phyloP scores from a whole-genome alignment of 768 basidiomycete genomes.

The Infundibulicybe gibba region DNA sequence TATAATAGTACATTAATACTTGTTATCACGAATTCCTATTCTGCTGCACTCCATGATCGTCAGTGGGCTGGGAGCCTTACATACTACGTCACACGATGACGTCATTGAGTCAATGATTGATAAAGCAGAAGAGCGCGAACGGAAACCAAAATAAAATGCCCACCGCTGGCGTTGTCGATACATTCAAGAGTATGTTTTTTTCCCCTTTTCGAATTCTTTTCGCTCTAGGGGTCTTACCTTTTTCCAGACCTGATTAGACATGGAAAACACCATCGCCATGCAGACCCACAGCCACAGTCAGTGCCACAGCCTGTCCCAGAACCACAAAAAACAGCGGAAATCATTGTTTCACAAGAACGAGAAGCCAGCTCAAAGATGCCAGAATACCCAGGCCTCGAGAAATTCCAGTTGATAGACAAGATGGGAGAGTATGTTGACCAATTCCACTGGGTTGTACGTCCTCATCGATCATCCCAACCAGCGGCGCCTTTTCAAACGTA shows the following conservation, averaged over 20 bases:
- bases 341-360: slow-evolving; percentile 73
- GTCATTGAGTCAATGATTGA: too few species aligned
- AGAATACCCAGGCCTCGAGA: slow-evolving; percentile 79
- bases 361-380: slow-evolving; percentile 78
- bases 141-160: slow-evolving; percentile 35
- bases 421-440: slow-evolving; percentile 83
- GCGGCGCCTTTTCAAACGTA: slow-evolving; percentile 98
- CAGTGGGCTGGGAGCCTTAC: too few species aligned
- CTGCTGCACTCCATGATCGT: too few species aligned
- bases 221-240: slow-evolving; percentile 7
- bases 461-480: slow-evolving; percentile 23
- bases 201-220: slow-evolving; percentile 9
- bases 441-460: slow-evolving; percentile 8
- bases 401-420: slow-evolving; percentile 72
- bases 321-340: slow-evolving; percentile 48
- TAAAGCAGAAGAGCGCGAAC: too few species aligned
- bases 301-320: slow-evolving; percentile 20
- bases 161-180: slow-evolving; percentile 68
- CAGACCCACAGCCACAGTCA: slow-evolving; percentile 16
- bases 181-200: slow-evolving; percentile 73
- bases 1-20: too few species aligned
- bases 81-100: too few species aligned
- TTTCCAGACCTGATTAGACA: slow-evolving; percentile 74
- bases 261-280: slow-evolving; percentile 62
- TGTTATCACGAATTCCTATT: too few species aligned